phyloP scores from a whole-genome alignment of 805 yeast species.

The Hermanozyma aechmeae region DNA sequence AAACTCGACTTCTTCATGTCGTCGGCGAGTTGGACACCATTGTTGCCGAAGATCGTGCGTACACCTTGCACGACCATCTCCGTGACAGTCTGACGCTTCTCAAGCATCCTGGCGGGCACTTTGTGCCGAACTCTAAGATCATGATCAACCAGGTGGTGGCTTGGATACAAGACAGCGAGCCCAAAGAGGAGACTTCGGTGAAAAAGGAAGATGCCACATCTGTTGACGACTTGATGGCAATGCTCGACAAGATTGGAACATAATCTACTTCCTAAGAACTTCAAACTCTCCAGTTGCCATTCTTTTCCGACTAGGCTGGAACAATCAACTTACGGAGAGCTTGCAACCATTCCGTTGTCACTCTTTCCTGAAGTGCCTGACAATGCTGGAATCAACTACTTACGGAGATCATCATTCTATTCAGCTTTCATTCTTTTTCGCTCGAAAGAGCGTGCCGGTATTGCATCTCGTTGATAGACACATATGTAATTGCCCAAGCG shows the following conservation, averaged over 20 bases:
- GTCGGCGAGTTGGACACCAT: constrained; percentile 84
- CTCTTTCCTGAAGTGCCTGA: too few species aligned
- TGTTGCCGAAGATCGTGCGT: constrained; percentile 64
- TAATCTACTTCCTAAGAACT: too few species aligned
- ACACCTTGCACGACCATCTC: constrained; percentile 37
- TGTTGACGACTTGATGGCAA: constrained; percentile 23
- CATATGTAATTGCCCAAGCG: too few species aligned
- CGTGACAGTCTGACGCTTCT: constrained; percentile 45
- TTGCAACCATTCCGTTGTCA: too few species aligned
- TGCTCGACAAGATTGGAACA: constrained; percentile 31
- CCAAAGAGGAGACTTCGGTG: constrained; percentile 6
- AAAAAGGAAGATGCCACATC: constrained; percentile 15
- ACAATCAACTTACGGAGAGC: too few species aligned
- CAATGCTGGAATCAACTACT: too few species aligned
- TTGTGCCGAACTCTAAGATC: constrained; percentile 78
- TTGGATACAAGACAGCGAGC: constrained; percentile 22
- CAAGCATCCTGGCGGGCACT: constrained; percentile 95
- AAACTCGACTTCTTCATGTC: constrained; percentile 49
- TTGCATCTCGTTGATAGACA: too few species aligned
- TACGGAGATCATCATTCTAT: too few species aligned
- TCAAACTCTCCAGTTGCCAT: too few species aligned
- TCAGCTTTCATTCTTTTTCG: too few species aligned
- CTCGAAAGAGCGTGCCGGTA: too few species aligned
- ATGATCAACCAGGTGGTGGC: constrained; percentile 30
- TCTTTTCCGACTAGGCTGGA: too few species aligned